Evolutionary conservation across 768 basidiomycete genomes (phyloP).

Genomic region (Russula griseocarnosa): DNA sequence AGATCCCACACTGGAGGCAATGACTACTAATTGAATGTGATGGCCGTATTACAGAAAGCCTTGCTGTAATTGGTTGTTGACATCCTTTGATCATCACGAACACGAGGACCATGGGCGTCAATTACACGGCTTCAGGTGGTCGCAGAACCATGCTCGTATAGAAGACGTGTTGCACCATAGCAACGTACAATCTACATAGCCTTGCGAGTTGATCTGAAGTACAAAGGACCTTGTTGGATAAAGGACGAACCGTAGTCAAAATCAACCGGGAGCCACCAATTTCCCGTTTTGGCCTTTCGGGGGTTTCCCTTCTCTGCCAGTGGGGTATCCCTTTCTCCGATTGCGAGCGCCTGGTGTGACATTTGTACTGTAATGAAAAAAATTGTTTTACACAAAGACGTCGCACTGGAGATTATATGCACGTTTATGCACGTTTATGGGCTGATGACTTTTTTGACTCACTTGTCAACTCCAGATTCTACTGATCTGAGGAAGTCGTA

Average conservation of each 20-base stretch:
- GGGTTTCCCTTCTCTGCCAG: neutral
- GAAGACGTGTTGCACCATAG: neutral
- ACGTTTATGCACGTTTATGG: neutral
- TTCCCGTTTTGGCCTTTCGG: constrained; percentile 4
- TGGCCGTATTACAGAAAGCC: neutral
- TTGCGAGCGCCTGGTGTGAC: neutral
- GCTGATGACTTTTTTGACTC: constrained; percentile 10
- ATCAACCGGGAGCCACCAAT: neutral
- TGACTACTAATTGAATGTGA: neutral
- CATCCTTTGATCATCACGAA: neutral
- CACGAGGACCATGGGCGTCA: neutral
- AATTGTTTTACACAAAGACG: neutral
- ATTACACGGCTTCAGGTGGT: neutral
- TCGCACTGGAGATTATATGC: too few relatives aligned
- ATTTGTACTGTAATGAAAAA: neutral
- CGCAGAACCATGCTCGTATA: neutral
- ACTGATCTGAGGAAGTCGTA: neutral
- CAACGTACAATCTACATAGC: neutral
- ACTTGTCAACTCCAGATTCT: neutral
- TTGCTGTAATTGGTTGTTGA: too few relatives aligned
- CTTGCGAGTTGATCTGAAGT: neutral
- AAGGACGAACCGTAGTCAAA: neutral
- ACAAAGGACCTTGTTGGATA: neutral
- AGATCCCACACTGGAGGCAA: neutral
- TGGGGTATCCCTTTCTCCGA: neutral